Percentiles rank a stretch among this genome's conserved stretches.
These are phyloP conservation scores for Clonostachys sp. DNA, from an alignment of 2,329 filamentous ascomycete species.

Conservation along the genomic window DNA sequence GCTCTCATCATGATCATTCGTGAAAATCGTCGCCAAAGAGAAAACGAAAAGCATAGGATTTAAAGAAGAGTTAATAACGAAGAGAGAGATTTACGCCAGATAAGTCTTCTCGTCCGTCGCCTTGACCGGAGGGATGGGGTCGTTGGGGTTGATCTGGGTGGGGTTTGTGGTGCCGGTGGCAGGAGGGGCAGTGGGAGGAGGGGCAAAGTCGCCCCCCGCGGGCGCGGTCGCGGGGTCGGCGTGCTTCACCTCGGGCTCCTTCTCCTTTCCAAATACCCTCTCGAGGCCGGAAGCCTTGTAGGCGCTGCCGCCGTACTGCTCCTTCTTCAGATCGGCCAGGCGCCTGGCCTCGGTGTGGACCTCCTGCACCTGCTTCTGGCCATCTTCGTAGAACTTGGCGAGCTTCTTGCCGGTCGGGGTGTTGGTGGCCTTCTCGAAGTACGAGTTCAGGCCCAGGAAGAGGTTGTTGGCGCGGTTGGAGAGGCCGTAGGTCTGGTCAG, in stretches of 20 bases:
- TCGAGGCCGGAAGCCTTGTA: conserved; percentile 56
- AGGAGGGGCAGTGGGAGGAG: conserved; percentile 7
- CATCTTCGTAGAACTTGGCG: conserved; percentile 79
- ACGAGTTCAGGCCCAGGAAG: conserved; percentile 67
- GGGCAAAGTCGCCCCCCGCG: conserved; percentile 28
- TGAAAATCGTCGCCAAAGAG: too few relatives aligned
- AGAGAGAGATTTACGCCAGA: neutral
- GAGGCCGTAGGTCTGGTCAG: conserved; percentile 83
- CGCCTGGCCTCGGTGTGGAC: conserved; percentile 89
- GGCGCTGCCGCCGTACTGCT: conserved; percentile 53
- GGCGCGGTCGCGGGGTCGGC: conserved; percentile 6
- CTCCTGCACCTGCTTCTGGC: conserved; percentile 86
- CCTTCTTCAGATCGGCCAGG: conserved; percentile 81
- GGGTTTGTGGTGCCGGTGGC: conserved; percentile 3
- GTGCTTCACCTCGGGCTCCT: conserved; percentile 32
- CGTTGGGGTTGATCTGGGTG: neutral
- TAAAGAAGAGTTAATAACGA: too few relatives aligned
- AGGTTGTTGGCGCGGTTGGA: conserved; percentile 64
- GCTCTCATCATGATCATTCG: too few relatives aligned
- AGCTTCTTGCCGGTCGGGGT: conserved; percentile 87
- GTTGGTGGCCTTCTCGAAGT: conserved; percentile 89
- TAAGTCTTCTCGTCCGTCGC: conserved; percentile 14
- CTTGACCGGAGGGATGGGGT: conserved; percentile 11
- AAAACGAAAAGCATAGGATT: too few relatives aligned
- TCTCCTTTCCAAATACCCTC: conserved; percentile 51